Conservation (phyloP, 2,329 filamentous ascomycete species). For the Celoporthe dispersa region DNA sequence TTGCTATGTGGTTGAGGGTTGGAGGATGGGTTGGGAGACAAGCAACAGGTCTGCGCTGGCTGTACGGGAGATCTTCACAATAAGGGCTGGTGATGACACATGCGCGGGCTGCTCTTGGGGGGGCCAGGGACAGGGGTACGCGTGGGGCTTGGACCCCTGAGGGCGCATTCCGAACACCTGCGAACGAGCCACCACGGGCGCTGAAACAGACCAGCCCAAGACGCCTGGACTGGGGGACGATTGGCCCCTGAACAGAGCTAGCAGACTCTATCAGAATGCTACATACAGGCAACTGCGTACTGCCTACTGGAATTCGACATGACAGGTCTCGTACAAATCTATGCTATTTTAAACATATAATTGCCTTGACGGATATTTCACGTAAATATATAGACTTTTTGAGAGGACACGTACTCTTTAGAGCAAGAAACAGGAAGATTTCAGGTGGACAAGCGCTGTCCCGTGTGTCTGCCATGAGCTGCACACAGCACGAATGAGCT, state of each 20-base stretch:
- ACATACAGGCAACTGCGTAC: not conserved
- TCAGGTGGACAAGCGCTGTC: not conserved
- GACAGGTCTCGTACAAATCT: not conserved
- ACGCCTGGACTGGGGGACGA: not conserved
- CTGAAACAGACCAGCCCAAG: not conserved
- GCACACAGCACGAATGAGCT: not conserved
- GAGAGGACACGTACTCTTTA: not conserved
- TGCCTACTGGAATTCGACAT: too few relatives aligned
- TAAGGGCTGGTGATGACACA: not conserved
- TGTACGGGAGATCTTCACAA: not conserved
- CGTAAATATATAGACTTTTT: not conserved
- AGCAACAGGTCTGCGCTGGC: not conserved
- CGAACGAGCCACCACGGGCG: not conserved
- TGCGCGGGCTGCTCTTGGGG: not conserved
- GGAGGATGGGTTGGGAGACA: too few relatives aligned
- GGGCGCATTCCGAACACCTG: not conserved
- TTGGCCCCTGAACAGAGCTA: not conserved
- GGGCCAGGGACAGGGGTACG: not conserved
- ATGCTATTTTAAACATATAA: not conserved
- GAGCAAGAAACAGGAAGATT: not conserved
- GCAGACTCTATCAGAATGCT: not conserved
- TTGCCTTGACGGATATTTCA: not conserved
- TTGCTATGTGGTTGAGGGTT: not conserved
- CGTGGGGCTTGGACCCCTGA: not conserved
- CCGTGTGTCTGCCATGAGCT: not conserved